Percentiles rank a stretch among this genome's conserved stretches.
Conservation (phyloP, 1,284 basidiomycete genomes). For the Trichosporon inkin region DNA sequence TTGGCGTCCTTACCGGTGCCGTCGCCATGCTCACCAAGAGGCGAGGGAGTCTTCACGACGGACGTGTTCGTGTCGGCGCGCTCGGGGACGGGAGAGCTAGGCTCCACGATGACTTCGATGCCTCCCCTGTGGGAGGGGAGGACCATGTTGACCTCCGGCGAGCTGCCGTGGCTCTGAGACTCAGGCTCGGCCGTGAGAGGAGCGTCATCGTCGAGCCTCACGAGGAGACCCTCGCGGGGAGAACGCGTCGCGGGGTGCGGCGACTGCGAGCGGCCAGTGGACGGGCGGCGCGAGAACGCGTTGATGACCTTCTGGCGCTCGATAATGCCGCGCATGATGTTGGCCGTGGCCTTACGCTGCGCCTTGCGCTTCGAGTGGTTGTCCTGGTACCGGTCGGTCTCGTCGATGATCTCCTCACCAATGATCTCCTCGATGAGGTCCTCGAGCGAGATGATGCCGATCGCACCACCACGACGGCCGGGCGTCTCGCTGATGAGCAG, state of each 20-base stretch:
- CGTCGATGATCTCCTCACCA: conserved; percentile 64
- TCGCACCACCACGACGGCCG: conserved; percentile 70
- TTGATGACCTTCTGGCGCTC: conserved; percentile 48
- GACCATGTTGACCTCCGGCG: neutral
- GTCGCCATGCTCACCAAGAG: neutral
- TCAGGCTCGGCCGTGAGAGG: neutral
- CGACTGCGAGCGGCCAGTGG: conserved; percentile 9
- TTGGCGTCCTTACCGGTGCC: neutral
- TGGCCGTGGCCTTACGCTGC: conserved; percentile 65
- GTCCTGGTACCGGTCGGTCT: conserved; percentile 81
- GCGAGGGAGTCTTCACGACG: neutral
- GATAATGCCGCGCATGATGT: conserved; percentile 64
- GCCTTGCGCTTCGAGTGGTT: conserved; percentile 72
- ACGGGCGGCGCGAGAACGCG: conserved; percentile 40
- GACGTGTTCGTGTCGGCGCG: neutral
- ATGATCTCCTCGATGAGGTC: conserved; percentile 54
- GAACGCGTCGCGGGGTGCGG: neutral
- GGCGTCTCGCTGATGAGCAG: conserved; percentile 80
- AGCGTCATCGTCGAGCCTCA: neutral
- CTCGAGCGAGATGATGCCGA: conserved; percentile 66
- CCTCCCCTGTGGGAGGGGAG: neutral
- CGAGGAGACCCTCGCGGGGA: neutral
- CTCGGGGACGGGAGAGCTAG: neutral
- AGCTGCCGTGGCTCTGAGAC: neutral
- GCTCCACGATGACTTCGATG: neutral